These are phyloP conservation scores for Penicillium glabrum DNA, from an alignment of 2,329 filamentous ascomycete genomes.

Conservation along the genomic window DNA sequence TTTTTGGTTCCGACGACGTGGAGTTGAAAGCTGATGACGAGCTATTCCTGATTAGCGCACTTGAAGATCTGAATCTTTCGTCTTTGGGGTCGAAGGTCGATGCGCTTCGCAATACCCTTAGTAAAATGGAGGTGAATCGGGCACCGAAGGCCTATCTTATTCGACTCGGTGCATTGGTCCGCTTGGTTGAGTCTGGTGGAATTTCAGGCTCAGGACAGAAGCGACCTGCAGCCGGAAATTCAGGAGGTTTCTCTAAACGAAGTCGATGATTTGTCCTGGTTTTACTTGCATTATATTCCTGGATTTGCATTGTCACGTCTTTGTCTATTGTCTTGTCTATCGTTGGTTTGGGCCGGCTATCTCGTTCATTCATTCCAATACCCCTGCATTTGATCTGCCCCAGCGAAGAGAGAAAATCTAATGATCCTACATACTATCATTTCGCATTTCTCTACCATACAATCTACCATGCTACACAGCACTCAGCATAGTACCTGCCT, in stretches of 20 bases:
- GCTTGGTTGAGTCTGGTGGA: slow-evolving; percentile 26
- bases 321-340: slow-evolving; percentile 1
- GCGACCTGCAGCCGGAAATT: slow-evolving; percentile 30
- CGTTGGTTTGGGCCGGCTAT: slow-evolving; percentile 19
- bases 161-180: slow-evolving; percentile 32
- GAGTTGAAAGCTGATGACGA: slow-evolving; percentile 26
- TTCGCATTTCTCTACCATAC: not conserved
- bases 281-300: not conserved
- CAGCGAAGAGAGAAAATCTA: slow-evolving; percentile 1
- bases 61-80: slow-evolving; percentile 34
- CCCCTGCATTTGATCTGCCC: slow-evolving; percentile 19
- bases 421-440: not conserved
- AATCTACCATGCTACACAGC: not conserved
- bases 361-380: slow-evolving; percentile 26
- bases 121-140: slow-evolving; percentile 47
- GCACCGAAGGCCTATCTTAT: slow-evolving; percentile 37
- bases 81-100: slow-evolving; percentile 31
- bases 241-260: slow-evolving; percentile 34
- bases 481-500: not conserved
- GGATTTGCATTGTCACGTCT: slow-evolving; percentile 1
- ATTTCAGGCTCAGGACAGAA: slow-evolving; percentile 30
- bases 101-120: slow-evolving; percentile 32
- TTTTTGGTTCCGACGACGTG: slow-evolving; percentile 36
- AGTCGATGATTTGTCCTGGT: slow-evolving; percentile 24
- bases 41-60: slow-evolving; percentile 40